Conservation (phyloP, 306 rosid species). For the Arachis hypogaea region DNA sequence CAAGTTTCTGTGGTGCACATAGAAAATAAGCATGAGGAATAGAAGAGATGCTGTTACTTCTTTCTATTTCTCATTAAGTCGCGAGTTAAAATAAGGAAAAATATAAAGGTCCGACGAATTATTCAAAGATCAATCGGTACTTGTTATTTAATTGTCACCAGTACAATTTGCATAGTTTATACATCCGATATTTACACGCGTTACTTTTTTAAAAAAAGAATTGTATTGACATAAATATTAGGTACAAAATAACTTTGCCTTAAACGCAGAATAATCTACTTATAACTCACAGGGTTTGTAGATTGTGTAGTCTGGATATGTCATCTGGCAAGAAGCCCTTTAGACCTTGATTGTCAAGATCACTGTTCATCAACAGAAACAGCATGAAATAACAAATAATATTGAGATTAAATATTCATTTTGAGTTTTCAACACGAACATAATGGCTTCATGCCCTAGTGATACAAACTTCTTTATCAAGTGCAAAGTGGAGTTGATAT, state of each 20-base stretch:
- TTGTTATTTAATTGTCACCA: conserved; percentile 5
- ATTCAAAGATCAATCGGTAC: conserved; percentile 9
- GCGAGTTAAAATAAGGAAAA: background rate
- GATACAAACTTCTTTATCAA: conserved; percentile 16
- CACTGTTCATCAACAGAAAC: conserved; percentile 64
- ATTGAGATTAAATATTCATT: conserved; percentile 37
- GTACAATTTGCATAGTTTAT: conserved; percentile 13
- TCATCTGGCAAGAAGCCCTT: conserved; percentile 81
- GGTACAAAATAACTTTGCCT: conserved; percentile 5
- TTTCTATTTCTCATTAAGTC: conserved; percentile 27
- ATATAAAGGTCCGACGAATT: background rate
- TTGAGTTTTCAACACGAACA: conserved; percentile 13
- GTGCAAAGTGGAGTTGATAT: conserved; percentile 18
- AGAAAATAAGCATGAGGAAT: conserved; percentile 40
- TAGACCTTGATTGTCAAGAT: conserved; percentile 91
- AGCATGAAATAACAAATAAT: conserved; percentile 42
- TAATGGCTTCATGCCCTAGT: conserved; percentile 25
- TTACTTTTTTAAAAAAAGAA: no score
- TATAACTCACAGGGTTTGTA: conserved; percentile 78
- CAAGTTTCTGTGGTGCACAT: conserved; percentile 66
- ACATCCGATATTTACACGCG: background rate
- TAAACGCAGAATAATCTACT: conserved; percentile 17
- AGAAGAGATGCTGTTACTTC: conserved; percentile 2
- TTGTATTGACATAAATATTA: conserved; percentile 20
- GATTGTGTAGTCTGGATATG: conserved; percentile 70